Percentiles rank a stretch among this genome's conserved stretches.
Evolutionary conservation across 441 rosid genomes (phyloP).

Genomic region (Adansonia gregorii): DNA sequence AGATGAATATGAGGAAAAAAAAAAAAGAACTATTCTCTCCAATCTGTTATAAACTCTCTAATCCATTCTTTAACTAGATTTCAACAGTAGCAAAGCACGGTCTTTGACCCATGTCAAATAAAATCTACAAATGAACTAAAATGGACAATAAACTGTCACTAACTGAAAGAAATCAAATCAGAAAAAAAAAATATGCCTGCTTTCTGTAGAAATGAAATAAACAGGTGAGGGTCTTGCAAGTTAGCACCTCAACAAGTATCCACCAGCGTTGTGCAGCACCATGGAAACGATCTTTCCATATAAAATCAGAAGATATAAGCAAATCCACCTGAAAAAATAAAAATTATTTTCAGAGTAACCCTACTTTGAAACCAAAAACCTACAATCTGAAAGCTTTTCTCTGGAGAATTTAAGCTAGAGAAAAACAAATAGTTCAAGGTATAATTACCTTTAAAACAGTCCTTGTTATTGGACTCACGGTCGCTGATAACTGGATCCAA

Average conservation of each 20-base stretch:
- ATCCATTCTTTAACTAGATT: no score
- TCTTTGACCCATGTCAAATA: constrained; percentile 3
- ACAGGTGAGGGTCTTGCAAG: constrained; percentile 24
- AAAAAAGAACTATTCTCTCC: no score
- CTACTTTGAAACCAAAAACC: constrained; percentile 21
- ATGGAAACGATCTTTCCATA: constrained; percentile 98
- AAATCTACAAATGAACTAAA: neutral
- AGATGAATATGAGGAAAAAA: no score
- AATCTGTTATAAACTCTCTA: no score
- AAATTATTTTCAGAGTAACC: constrained; percentile 27
- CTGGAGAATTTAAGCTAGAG: constrained; percentile 15
- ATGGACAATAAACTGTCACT: constrained; percentile 6
- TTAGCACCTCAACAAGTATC: constrained; percentile 90
- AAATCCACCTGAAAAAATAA: constrained; percentile 72
- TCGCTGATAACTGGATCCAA: constrained; percentile 78
- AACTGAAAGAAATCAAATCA: neutral
- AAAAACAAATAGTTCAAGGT: constrained; percentile 23
- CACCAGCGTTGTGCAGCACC: constrained; percentile 96
- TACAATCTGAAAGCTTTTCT: constrained; percentile 24
- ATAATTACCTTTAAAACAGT: constrained; percentile 90
- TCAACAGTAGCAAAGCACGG: neutral
- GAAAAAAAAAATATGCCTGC: neutral
- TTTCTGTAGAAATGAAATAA: constrained; percentile 25
- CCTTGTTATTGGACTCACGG: constrained; percentile 98
- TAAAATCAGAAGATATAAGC: constrained; percentile 80